These are phyloP conservation scores for Torulaspora delbrueckii DNA, from an alignment of 805 yeast genomes.

Conservation along the genomic window DNA sequence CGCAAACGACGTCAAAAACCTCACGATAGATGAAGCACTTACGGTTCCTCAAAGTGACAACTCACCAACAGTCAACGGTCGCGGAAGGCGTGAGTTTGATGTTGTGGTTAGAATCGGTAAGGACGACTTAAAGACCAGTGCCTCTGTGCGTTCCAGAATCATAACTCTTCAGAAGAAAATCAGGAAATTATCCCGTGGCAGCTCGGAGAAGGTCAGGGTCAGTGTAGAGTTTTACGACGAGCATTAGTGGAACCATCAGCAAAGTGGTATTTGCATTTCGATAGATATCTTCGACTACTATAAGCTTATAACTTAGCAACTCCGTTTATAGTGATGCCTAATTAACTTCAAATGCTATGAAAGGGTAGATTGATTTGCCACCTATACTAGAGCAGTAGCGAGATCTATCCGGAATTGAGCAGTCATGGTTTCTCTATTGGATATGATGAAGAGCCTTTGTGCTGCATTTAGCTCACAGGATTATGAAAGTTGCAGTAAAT, in stretches of 20 bases:
- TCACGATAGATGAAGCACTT: slow-evolving; percentile 22
- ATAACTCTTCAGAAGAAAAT: slow-evolving; percentile 55
- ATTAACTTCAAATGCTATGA: neutral
- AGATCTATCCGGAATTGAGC: neutral
- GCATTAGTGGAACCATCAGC: neutral
- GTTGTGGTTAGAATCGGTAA: slow-evolving; percentile 44
- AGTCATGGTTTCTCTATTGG: slow-evolving; percentile 50
- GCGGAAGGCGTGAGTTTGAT: slow-evolving; percentile 35
- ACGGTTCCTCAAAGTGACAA: slow-evolving; percentile 8
- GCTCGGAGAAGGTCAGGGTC: slow-evolving; percentile 48
- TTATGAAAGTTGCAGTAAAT: slow-evolving; percentile 52
- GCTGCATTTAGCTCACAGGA: slow-evolving; percentile 57
- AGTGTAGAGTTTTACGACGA: slow-evolving; percentile 43
- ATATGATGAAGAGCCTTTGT: slow-evolving; percentile 65
- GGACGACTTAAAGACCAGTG: slow-evolving; percentile 54
- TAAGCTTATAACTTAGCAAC: neutral
- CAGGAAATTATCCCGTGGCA: slow-evolving; percentile 48
- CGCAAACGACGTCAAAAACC: slow-evolving; percentile 20
- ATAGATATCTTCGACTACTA: neutral
- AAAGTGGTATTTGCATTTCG: neutral
- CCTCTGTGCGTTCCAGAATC: slow-evolving; percentile 54
- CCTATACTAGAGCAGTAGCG: slow-evolving; percentile 1
- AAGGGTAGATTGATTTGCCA: slow-evolving; percentile 9
- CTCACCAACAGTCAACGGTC: slow-evolving; percentile 1
- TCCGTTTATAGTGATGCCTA: slow-evolving; percentile 1